A percentile compares a stretch with the other conserved stretches of the same genome.
These are phyloP conservation scores for Camillea tinctor DNA, from an alignment of 2,329 filamentous ascomycete species.

Conservation along the genomic window DNA sequence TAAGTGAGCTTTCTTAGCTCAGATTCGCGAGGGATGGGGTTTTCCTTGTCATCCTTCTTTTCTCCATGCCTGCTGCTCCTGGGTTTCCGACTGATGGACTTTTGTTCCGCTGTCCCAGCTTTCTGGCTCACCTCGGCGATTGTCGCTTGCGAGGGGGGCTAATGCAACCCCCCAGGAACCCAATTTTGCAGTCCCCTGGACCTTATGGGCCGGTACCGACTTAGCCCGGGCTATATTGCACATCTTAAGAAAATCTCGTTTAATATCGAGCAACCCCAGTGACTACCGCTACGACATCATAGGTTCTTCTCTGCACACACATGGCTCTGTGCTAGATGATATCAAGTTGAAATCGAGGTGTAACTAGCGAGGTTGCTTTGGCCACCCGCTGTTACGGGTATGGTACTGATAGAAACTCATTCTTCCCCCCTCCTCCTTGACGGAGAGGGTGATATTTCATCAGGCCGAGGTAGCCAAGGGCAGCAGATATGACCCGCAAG, in stretches of 20 bases:
- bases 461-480: background rate
- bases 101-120: slow-evolving; percentile 15
- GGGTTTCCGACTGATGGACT: slow-evolving; percentile 5
- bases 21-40: slow-evolving; percentile 2
- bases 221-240: slow-evolving; percentile 30
- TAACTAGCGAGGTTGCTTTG: background rate
- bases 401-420: background rate
- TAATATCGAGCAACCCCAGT: slow-evolving; percentile 11
- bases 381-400: background rate
- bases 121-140: slow-evolving; percentile 25
- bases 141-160: slow-evolving; percentile 27
- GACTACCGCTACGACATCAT: slow-evolving; percentile 23
- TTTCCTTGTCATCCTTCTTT: background rate
- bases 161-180: slow-evolving; percentile 24
- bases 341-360: background rate
- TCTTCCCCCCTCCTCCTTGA: background rate
- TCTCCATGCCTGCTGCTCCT: slow-evolving; percentile 3
- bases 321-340: background rate
- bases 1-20: background rate
- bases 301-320: slow-evolving; percentile 7
- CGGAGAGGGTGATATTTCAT: background rate
- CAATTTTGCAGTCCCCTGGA: slow-evolving; percentile 4
- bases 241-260: slow-evolving; percentile 33
- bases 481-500: background rate
- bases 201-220: slow-evolving; percentile 8